phyloP scores from a whole-genome alignment of 1,139 yeast genomes.

The Taiozyma sp. region DNA sequence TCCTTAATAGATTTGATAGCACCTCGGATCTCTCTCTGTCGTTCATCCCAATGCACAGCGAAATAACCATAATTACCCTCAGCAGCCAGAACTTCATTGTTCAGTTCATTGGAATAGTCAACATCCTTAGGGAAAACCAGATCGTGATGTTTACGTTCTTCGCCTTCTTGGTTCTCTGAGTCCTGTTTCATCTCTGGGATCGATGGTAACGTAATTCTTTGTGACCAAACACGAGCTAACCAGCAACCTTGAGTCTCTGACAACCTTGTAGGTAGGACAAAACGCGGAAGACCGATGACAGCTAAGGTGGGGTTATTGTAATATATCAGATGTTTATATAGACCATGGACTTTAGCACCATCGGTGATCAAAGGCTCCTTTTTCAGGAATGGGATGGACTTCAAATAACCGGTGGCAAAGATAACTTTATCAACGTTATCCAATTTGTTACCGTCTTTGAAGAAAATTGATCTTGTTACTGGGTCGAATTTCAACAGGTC shows the following conservation, averaged over 20 bases:
- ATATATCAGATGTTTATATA: slow-evolving; percentile 21
- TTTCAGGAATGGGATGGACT: slow-evolving; percentile 34
- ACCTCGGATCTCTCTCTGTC: slow-evolving; percentile 22
- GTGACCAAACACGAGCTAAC: slow-evolving; percentile 25
- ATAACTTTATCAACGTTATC: slow-evolving; percentile 34
- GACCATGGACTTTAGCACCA: slow-evolving; percentile 19
- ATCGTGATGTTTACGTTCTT: slow-evolving; percentile 23
- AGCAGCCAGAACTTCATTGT: slow-evolving; percentile 14
- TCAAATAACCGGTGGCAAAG: slow-evolving; percentile 43
- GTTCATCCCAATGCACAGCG: slow-evolving; percentile 24
- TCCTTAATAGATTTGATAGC: slow-evolving; percentile 22
- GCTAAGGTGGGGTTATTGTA: slow-evolving; percentile 39
- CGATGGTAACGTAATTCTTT: slow-evolving; percentile 19
- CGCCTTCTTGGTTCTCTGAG: slow-evolving; percentile 11
- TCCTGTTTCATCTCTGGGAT: slow-evolving; percentile 22
- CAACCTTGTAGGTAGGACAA: slow-evolving; percentile 24
- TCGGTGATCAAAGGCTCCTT: slow-evolving; percentile 23
- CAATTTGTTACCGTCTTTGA: slow-evolving; percentile 30
- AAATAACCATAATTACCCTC: slow-evolving; percentile 22
- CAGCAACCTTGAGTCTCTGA: slow-evolving; percentile 28
- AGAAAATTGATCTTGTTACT: slow-evolving; percentile 15
- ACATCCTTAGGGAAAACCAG: slow-evolving; percentile 22
- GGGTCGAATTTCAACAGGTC: slow-evolving; percentile 33
- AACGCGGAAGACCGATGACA: slow-evolving; percentile 26
- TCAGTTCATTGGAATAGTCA: slow-evolving; percentile 20